These are phyloP conservation scores for Amphibolis antarctica DNA, from an alignment of 106 monocot species.

Conservation along the genomic window DNA sequence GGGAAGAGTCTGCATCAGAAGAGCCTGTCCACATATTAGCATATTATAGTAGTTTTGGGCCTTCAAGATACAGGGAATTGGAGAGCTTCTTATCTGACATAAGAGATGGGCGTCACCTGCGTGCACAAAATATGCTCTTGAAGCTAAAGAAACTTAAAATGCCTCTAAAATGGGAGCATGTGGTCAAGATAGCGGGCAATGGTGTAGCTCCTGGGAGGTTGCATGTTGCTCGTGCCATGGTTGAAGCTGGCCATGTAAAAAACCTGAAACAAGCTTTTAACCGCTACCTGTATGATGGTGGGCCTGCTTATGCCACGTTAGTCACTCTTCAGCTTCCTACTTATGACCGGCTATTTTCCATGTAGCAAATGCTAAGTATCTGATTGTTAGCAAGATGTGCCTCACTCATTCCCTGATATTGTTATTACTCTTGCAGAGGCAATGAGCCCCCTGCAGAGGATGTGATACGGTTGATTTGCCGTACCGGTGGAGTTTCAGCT, in stretches of 20 bases:
- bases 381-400: neutral
- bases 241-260: slow-evolving; percentile 81
- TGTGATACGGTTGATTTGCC: slow-evolving; percentile 60
- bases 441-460: slow-evolving; percentile 61
- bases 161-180: slow-evolving; percentile 79
- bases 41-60: slow-evolving; percentile 78
- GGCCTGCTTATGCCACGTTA: slow-evolving; percentile 92
- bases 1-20: slow-evolving; percentile 33
- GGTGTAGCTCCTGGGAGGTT: slow-evolving; percentile 94
- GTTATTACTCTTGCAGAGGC: slow-evolving; percentile 37
- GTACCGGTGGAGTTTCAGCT: slow-evolving; percentile 67
- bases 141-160: slow-evolving; percentile 61
- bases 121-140: slow-evolving; percentile 71
- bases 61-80: slow-evolving; percentile 46
- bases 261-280: slow-evolving; percentile 74
- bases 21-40: slow-evolving; percentile 85
- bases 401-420: neutral
- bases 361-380: neutral
- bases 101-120: slow-evolving; percentile 67
- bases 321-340: neutral
- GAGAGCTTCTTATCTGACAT: slow-evolving; percentile 47
- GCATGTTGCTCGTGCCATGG: slow-evolving; percentile 89
- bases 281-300: slow-evolving; percentile 77
- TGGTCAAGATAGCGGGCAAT: slow-evolving; percentile 67
- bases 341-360: too few relatives aligned